phyloP scores from a whole-genome alignment of 805 yeast species.

The Yarrowia osloensis region DNA sequence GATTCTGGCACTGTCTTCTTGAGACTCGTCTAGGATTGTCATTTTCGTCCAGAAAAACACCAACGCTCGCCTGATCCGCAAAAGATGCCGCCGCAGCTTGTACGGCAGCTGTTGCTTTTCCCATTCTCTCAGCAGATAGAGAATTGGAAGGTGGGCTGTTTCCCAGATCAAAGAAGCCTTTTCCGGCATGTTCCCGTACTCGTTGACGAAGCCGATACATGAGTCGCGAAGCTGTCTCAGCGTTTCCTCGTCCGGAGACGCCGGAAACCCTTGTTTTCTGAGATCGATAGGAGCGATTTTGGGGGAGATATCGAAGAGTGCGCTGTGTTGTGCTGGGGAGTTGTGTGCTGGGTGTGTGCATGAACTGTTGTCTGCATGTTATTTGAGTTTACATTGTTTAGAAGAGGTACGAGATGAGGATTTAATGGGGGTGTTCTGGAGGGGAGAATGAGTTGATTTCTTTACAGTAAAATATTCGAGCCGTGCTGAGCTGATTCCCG shows the following conservation, averaged over 20 bases:
- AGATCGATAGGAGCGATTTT: neutral
- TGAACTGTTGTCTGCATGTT: no score
- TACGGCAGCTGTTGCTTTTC: neutral
- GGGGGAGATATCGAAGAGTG: no score
- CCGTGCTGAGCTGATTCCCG: no score
- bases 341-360: no score
- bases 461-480: no score
- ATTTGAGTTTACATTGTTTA: no score
- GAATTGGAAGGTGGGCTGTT: neutral
- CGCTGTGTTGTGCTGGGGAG: no score
- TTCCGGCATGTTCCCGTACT: neutral
- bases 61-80: neutral
- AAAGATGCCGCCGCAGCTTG: neutral
- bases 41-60: neutral
- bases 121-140: neutral
- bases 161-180: neutral
- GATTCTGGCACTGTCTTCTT: neutral
- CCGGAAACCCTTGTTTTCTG: neutral
- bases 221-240: neutral
- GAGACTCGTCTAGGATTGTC: neutral
- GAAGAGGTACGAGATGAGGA: no score
- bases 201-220: no score
- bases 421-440: no score
- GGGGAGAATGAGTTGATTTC: no score
- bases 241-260: neutral